Conservation (phyloP, 306 rosid genomes). For the Coriaria nepalensis region DNA sequence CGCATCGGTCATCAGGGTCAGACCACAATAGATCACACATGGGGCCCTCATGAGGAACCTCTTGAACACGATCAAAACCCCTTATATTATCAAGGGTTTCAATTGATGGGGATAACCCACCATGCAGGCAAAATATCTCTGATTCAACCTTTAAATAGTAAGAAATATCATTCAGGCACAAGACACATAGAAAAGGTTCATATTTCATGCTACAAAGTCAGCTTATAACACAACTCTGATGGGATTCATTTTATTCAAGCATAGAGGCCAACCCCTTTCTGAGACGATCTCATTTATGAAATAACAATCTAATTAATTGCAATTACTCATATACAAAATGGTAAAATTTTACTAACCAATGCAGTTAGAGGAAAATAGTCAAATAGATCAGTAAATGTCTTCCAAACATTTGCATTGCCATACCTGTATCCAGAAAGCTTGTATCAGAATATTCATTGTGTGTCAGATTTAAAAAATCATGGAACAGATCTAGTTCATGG, state of each 20-base stretch:
- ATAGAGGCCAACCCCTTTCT: no score
- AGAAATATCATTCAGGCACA: not conserved
- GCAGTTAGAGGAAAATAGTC: conserved; percentile 97
- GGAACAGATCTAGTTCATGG: no score
- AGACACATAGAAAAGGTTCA: no score
- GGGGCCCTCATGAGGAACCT: conserved; percentile 99
- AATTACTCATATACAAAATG: not conserved
- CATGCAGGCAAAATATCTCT: conserved; percentile 94
- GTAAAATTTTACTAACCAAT: conserved; percentile 53
- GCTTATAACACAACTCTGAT: not conserved
- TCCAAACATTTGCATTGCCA: conserved; percentile 96
- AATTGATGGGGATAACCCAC: conserved; percentile 95
- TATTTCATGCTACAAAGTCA: not conserved
- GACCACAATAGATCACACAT: conserved; percentile 99
- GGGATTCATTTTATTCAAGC: no score
- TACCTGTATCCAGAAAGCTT: conserved; percentile 43
- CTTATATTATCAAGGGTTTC: conserved; percentile 94
- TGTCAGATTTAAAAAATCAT: no score
- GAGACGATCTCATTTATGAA: not conserved
- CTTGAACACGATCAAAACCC: conserved; percentile 98
- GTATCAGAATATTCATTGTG: conserved; percentile 5
- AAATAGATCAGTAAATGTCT: conserved; percentile 93
- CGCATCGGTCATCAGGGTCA: conserved; percentile 99
- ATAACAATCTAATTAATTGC: not conserved
- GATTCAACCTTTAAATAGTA: conserved; percentile 67